phyloP scores from a whole-genome alignment of 2,329 filamentous ascomycete species.

The Fusarium torulosum region DNA sequence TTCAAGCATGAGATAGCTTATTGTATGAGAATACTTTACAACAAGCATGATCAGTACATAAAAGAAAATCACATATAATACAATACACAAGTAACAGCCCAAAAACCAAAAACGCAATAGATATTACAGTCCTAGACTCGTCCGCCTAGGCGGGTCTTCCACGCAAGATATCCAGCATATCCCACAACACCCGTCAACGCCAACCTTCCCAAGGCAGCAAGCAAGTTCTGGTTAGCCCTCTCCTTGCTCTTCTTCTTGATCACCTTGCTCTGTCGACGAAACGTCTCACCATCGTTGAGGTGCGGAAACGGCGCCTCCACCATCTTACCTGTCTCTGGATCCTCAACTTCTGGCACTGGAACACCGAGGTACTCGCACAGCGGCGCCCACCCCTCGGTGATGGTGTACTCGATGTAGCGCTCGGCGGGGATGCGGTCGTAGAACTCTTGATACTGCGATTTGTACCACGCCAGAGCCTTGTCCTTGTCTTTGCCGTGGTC shows the following conservation, averaged over 20 bases:
- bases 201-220: conserved; percentile 42
- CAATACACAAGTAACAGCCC: not conserved
- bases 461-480: conserved; percentile 55
- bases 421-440: conserved; percentile 51
- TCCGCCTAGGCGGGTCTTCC: conserved; percentile 49
- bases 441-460: conserved; percentile 54
- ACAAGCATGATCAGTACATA: not conserved
- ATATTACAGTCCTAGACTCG: conserved; percentile 31
- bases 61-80: not conserved
- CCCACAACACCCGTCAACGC: conserved; percentile 45
- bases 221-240: conserved; percentile 47
- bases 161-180: conserved; percentile 49
- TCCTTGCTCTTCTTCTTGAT: conserved; percentile 23
- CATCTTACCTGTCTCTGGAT: conserved; percentile 49
- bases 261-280: conserved; percentile 28
- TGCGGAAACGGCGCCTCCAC: conserved; percentile 52
- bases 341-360: conserved; percentile 52
- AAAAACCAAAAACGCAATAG: not conserved
- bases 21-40: not conserved
- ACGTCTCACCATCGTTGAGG: conserved; percentile 50
- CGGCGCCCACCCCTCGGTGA: conserved; percentile 58
- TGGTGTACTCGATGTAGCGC: conserved; percentile 55
- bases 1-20: not conserved
- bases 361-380: conserved; percentile 57
- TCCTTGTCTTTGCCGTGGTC: conserved; percentile 53